Conservation (phyloP, 139 green algal genomes). For the Chlorella sp. region DNA sequence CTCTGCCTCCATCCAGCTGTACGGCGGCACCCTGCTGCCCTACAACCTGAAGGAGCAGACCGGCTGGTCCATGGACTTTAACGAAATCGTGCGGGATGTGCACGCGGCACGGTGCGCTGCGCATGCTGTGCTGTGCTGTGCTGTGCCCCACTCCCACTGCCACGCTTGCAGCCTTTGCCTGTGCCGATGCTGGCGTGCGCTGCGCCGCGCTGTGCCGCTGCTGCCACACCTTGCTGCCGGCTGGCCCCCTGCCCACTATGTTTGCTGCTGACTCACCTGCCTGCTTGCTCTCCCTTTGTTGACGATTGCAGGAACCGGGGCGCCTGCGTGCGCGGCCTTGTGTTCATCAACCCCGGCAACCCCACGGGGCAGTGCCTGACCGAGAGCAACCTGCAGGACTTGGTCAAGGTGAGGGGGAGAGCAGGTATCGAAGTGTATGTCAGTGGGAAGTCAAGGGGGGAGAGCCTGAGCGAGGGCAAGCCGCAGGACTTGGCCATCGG, state of each 20-base stretch:
- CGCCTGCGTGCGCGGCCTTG: slow-evolving; percentile 73
- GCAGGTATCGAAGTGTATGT: no score
- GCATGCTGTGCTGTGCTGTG: background rate
- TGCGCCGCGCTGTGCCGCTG: no score
- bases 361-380: slow-evolving; percentile 90
- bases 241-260: no score
- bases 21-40: slow-evolving; percentile 87
- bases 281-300: background rate
- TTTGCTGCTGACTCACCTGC: background rate
- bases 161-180: no score
- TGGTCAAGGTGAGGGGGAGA: slow-evolving; percentile 83
- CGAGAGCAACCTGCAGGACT: slow-evolving; percentile 84
- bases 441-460: no score
- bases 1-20: slow-evolving; percentile 86
- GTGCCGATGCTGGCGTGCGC: no score
- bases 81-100: slow-evolving; percentile 53
- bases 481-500: no score
- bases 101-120: slow-evolving; percentile 39
- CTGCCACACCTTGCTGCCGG: no score
- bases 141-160: no score
- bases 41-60: slow-evolving; percentile 91
- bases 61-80: slow-evolving; percentile 83
- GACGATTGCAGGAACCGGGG: slow-evolving; percentile 38
- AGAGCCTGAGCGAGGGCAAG: no score
- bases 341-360: slow-evolving; percentile 99